Evolutionary conservation across 2,329 filamentous ascomycete genomes (phyloP).

Genomic region (Pestalotiopsis sp.): DNA sequence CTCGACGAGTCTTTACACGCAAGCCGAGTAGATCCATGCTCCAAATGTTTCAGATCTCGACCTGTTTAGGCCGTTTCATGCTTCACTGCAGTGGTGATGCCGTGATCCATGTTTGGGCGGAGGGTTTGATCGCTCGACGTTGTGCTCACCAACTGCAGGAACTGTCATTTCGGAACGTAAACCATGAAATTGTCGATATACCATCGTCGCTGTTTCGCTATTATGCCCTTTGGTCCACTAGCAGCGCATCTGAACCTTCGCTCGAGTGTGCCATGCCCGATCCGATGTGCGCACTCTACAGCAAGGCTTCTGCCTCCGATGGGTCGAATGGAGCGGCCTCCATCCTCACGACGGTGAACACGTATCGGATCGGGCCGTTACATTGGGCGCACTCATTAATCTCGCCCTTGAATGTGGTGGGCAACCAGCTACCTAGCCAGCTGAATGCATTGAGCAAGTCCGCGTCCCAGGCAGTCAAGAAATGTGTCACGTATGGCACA

Average conservation of each 20-base stretch:
- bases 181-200: constrained; percentile 4
- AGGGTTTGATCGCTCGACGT: constrained; percentile 10
- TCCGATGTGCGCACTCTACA: background rate
- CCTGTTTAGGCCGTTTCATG: constrained; percentile 19
- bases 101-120: constrained; percentile 8
- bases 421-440: background rate
- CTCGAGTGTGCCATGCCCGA: background rate
- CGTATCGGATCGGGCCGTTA: constrained; percentile 30
- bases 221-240: background rate
- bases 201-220: background rate
- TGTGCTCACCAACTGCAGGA: constrained; percentile 13
- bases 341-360: background rate
- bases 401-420: background rate
- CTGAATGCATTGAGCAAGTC: background rate
- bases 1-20: constrained; percentile 17
- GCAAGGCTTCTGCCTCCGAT: background rate
- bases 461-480: background rate
- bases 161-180: constrained; percentile 1
- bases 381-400: constrained; percentile 15
- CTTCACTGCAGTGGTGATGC: constrained; percentile 17
- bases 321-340: background rate
- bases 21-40: constrained; percentile 23
- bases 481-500: constrained; percentile 27
- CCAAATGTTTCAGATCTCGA: constrained; percentile 25
- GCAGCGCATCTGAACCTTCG: background rate